Evolutionary conservation across 1,284 basidiomycete genomes (phyloP).

Genomic region (Tylopilus orsonianus): DNA sequence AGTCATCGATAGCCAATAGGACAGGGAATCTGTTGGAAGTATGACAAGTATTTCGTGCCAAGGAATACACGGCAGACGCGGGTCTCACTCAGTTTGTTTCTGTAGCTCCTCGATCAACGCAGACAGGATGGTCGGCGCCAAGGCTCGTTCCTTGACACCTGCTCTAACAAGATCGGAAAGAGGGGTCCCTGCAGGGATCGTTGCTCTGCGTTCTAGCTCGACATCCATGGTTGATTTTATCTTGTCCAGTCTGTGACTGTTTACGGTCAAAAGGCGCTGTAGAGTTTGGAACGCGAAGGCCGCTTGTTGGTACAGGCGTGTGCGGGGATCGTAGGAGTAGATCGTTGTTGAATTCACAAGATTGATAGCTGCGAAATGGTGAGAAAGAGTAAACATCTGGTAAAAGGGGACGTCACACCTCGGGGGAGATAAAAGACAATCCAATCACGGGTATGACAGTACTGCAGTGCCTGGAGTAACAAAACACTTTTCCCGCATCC

Average conservation of each 20-base stretch:
- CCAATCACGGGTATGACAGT: slow-evolving; percentile 73
- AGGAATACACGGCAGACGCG: slow-evolving; percentile 22
- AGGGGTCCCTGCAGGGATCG: slow-evolving; percentile 48
- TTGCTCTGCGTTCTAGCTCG: slow-evolving; percentile 46
- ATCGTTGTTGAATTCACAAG: slow-evolving; percentile 79
- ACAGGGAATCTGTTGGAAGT: slow-evolving; percentile 57
- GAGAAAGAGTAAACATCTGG: background rate
- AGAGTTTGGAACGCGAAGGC: slow-evolving; percentile 60
- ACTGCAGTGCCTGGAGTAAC: slow-evolving; percentile 78
- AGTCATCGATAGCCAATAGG: slow-evolving; percentile 84
- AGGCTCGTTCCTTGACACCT: slow-evolving; percentile 53
- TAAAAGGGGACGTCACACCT: slow-evolving; percentile 42
- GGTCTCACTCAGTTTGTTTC: slow-evolving; percentile 58
- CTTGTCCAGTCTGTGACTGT: slow-evolving; percentile 41
- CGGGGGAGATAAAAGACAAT: slow-evolving; percentile 88
- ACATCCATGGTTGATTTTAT: slow-evolving; percentile 44
- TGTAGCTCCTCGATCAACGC: slow-evolving; percentile 66
- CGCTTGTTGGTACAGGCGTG: slow-evolving; percentile 81
- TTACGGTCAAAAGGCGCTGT: slow-evolving; percentile 57
- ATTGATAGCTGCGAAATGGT: slow-evolving; percentile 48
- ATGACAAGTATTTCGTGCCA: slow-evolving; percentile 2
- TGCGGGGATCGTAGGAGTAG: slow-evolving; percentile 74
- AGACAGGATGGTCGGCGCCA: slow-evolving; percentile 67
- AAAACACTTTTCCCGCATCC: slow-evolving; percentile 87
- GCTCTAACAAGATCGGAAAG: slow-evolving; percentile 61